phyloP scores from a whole-genome alignment of 768 basidiomycete species.

The Coprinopsis cinerea region DNA sequence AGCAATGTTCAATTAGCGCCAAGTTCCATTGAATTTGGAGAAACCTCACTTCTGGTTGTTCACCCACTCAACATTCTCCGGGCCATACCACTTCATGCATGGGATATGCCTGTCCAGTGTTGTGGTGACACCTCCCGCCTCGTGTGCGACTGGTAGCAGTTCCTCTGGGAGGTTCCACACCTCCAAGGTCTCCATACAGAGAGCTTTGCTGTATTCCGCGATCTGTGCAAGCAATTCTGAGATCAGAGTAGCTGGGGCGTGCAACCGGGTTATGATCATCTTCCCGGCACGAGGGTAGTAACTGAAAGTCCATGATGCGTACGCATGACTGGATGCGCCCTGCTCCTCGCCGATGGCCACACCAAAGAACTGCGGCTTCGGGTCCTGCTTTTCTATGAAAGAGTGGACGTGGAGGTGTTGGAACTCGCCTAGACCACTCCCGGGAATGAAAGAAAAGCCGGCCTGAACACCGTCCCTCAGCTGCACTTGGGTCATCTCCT shows the following conservation, averaged over 20 bases:
- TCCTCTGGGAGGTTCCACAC: constrained; percentile 36
- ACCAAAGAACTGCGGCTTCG: constrained; percentile 14
- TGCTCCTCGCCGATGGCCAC: background rate
- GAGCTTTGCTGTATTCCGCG: constrained; percentile 18
- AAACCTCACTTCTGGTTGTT: constrained; percentile 21
- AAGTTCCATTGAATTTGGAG: background rate
- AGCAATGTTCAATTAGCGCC: background rate
- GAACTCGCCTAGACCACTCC: constrained; percentile 23
- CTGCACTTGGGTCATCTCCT: constrained; percentile 21
- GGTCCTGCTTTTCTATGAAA: constrained; percentile 16
- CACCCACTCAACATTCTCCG: constrained; percentile 15
- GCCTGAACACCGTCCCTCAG: background rate
- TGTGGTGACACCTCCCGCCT: constrained; percentile 23
- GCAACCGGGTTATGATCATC: constrained; percentile 24
- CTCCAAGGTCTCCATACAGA: constrained; percentile 33
- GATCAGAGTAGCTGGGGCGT: constrained; percentile 22
- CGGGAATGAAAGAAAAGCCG: constrained; percentile 21
- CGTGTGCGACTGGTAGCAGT: constrained; percentile 12
- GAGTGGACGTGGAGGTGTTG: constrained; percentile 18
- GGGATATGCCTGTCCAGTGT: constrained; percentile 32
- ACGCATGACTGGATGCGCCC: too few relatives aligned
- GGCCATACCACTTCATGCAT: constrained; percentile 40
- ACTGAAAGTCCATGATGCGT: constrained; percentile 25
- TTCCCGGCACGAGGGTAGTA: constrained; percentile 10
- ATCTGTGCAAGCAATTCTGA: constrained; percentile 26